These are phyloP conservation scores for Aquilaria yunnanensis DNA, from an alignment of 345 rosid species.

Conservation along the genomic window DNA sequence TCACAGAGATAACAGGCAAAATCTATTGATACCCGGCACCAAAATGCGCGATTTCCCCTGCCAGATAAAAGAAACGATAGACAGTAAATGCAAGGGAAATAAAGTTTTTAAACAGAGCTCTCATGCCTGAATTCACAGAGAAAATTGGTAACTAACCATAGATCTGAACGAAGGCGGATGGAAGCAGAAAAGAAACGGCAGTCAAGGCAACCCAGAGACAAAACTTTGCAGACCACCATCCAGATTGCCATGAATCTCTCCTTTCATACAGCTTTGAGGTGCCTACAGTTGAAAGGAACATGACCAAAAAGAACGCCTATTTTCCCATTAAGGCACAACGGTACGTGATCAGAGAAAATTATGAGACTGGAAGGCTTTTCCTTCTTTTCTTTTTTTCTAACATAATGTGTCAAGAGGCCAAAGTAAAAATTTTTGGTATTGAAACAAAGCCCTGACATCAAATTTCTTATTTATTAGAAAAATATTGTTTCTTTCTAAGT, in stretches of 20 bases:
- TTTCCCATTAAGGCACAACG: conserved; percentile 5
- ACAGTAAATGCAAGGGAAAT: not conserved
- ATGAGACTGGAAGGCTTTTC: too few relatives aligned
- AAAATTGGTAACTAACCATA: conserved; percentile 52
- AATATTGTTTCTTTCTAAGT: too few relatives aligned
- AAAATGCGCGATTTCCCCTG: conserved; percentile 96
- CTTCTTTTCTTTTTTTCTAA: too few relatives aligned
- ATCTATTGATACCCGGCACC: conserved; percentile 82
- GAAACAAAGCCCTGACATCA: not conserved
- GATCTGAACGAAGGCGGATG: conserved; percentile 53
- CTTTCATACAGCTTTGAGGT: conserved; percentile 50
- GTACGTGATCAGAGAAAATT: not conserved
- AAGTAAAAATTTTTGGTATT: conserved; percentile 2
- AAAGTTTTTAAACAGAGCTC: not conserved
- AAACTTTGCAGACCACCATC: conserved; percentile 86
- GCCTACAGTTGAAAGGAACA: conserved; percentile 73
- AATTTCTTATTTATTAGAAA: too few relatives aligned
- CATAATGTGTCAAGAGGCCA: too few relatives aligned
- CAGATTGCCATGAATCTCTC: conserved; percentile 87
- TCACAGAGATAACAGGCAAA: not conserved
- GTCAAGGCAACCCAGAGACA: conserved; percentile 60
- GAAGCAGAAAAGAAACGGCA: conserved; percentile 60
- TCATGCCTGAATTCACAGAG: not conserved
- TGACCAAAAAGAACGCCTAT: conserved; percentile 61
- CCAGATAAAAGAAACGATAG: conserved; percentile 12